A percentile compares a stretch with the other conserved stretches of the same genome.
phyloP scores from a whole-genome alignment of 768 basidiomycete genomes.

The Termitomyces sp. region DNA sequence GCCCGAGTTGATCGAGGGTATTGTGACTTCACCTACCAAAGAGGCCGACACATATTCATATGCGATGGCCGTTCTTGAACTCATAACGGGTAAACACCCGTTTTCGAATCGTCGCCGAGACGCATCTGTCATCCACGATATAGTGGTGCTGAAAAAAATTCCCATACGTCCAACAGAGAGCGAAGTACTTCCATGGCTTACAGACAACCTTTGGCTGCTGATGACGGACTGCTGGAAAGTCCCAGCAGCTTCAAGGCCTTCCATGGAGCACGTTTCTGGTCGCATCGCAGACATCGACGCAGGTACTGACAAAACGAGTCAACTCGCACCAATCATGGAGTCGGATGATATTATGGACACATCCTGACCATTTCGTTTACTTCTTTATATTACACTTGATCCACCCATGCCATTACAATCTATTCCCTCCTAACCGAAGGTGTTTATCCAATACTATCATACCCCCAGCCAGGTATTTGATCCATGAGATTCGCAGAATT shows the following conservation, averaged over 20 bases:
- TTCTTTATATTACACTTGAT: background rate
- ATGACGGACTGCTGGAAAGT: constrained; percentile 43
- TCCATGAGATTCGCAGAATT: too few species aligned
- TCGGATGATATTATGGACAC: constrained; percentile 10
- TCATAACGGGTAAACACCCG: constrained; percentile 47
- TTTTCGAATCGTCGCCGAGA: constrained; percentile 46
- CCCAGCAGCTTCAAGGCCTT: constrained; percentile 30
- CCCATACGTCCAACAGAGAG: constrained; percentile 38
- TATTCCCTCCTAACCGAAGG: too few species aligned
- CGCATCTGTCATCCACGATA: constrained; percentile 41
- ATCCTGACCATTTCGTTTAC: background rate
- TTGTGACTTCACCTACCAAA: constrained; percentile 33
- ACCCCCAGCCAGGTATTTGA: too few species aligned
- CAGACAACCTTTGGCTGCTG: constrained; percentile 41
- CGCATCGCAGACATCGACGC: constrained; percentile 17
- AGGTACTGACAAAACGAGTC: background rate
- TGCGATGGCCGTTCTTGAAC: constrained; percentile 55
- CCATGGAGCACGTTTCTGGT: constrained; percentile 30
- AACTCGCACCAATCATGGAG: constrained; percentile 3
- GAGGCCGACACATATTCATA: constrained; percentile 52
- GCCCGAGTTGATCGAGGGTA: constrained; percentile 50
- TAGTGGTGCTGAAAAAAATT: constrained; percentile 27
- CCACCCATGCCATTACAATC: background rate
- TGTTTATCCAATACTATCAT: too few species aligned
- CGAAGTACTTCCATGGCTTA: constrained; percentile 30